These are phyloP conservation scores for Suillus subalutaceus DNA, from an alignment of 768 basidiomycete species.

Conservation along the genomic window DNA sequence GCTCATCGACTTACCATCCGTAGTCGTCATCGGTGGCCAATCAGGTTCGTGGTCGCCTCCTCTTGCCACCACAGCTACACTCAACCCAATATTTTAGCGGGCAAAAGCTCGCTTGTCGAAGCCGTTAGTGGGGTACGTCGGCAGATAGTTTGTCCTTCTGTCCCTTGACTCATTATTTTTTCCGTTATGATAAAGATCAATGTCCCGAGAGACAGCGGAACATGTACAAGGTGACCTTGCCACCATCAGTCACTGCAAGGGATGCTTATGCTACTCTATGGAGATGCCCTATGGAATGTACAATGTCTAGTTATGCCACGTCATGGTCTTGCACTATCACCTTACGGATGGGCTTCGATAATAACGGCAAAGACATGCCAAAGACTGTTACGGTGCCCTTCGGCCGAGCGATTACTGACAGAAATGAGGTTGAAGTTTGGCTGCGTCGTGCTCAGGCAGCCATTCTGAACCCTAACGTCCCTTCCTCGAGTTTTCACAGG, in stretches of 20 bases:
- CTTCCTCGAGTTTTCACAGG: conserved; percentile 26
- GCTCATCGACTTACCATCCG: conserved; percentile 51
- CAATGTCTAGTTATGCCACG: conserved; percentile 26
- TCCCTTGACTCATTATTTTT: background rate
- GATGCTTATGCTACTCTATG: background rate
- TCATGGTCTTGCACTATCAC: conserved; percentile 43
- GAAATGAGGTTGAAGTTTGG: conserved; percentile 48
- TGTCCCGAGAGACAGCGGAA: conserved; percentile 52
- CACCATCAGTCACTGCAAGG: background rate
- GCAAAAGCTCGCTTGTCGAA: conserved; percentile 39
- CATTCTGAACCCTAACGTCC: conserved; percentile 47
- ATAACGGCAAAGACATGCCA: conserved; percentile 25
- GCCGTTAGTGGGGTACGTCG: conserved; percentile 48
- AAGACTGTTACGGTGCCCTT: conserved; percentile 40
- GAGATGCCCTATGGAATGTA: conserved; percentile 42
- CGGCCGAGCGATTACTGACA: conserved; percentile 44
- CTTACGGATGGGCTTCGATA: conserved; percentile 44
- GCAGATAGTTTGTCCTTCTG: conserved; percentile 8
- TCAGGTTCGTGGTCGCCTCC: conserved; percentile 37
- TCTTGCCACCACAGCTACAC: background rate
- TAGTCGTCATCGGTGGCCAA: conserved; percentile 57
- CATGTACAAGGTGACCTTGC: conserved; percentile 36
- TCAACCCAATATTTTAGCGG: conserved; percentile 41
- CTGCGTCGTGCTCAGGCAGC: conserved; percentile 65
- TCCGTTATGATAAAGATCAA: conserved; percentile 26